These are phyloP conservation scores for Penicillium olsonii DNA, from an alignment of 2,329 filamentous ascomycete genomes.

Conservation along the genomic window DNA sequence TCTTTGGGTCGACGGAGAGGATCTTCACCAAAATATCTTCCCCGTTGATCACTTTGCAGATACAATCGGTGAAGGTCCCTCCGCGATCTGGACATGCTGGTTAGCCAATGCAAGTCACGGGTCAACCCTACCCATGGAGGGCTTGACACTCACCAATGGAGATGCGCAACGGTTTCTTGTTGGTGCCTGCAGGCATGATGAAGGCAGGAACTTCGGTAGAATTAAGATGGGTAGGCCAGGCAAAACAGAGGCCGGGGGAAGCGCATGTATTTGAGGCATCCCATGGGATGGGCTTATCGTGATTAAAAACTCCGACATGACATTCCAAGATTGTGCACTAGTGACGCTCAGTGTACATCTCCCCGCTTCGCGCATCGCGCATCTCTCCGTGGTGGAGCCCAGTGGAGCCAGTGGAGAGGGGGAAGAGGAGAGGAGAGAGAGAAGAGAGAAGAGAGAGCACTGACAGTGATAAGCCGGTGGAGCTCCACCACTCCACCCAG, in stretches of 20 bases:
- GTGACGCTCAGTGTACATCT: too few species aligned
- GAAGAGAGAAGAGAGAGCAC: too few species aligned
- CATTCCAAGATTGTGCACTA: too few species aligned
- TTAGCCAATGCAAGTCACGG: not conserved
- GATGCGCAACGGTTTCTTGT: not conserved
- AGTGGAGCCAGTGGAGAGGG: too few species aligned
- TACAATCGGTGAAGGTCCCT: conserved; percentile 23
- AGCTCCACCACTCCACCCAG: conserved; percentile 5
- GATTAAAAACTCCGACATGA: not conserved
- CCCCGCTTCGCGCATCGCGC: conserved; percentile 1
- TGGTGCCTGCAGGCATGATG: conserved; percentile 6
- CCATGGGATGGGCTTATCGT: conserved; percentile 1
- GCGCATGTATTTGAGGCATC: not conserved
- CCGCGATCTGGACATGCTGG: conserved; percentile 41
- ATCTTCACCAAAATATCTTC: conserved; percentile 75
- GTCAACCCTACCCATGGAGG: not conserved
- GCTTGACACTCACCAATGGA: not conserved
- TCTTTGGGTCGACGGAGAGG: conserved; percentile 81
- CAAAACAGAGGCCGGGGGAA: not conserved
- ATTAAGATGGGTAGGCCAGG: not conserved
- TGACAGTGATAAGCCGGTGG: not conserved
- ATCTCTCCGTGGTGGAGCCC: conserved; percentile 8
- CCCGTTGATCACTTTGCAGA: conserved; percentile 1
- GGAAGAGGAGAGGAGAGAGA: not conserved
- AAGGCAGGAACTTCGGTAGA: not conserved